Evolutionary conservation across 345 rosid genomes (phyloP), one percentile per base, ranked within the genome.

Genomic region (Bruguiera parviflora): DNA sequence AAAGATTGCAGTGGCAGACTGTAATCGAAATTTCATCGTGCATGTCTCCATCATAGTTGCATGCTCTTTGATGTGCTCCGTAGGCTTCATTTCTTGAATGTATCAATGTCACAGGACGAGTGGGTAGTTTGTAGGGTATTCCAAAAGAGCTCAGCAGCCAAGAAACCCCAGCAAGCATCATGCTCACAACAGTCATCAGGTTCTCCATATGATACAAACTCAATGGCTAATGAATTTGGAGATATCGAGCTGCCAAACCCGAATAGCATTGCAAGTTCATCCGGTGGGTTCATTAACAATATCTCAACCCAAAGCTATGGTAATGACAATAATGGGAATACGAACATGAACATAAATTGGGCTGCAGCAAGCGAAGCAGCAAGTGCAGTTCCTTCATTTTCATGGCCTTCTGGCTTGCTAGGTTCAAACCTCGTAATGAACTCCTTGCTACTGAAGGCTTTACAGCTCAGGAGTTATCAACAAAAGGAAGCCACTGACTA

Each of bases 41-140:
- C 49, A 13, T 43, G 4, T 4, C 5, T 13, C 18, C 13, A 13
- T 43, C 49, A 3, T 43, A 3, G 5, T 13, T 43, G 3, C 18
- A 13, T 43, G 18, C 49, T 43, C 19, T 43, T 13, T 43, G 19
- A 43, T 43, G 15, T 13, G 49, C 59, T 24, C 28, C 29, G 3
- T 3, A 3, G 6, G 0, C 8, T 56, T 64, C 4, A 32, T 66
- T 67, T 20, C 39, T 4, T 19, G 33, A 69, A 20, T 29, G 33
- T 9, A 19, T 51, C 29, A 16, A 37, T 32, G 24, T 9, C 39
- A 13, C 85, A 92, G 98, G 96, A 90, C 65, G 95, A 92, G 81
- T 92, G 98, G 98, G 96, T 88, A 51, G 92, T 92, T n/a, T 88
- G 92, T 76, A 86, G 98, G 77, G 80, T 92, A 20, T 90, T 92